phyloP scores from a whole-genome alignment of 2,329 filamentous ascomycete species.

The Fusarium metavorans region DNA sequence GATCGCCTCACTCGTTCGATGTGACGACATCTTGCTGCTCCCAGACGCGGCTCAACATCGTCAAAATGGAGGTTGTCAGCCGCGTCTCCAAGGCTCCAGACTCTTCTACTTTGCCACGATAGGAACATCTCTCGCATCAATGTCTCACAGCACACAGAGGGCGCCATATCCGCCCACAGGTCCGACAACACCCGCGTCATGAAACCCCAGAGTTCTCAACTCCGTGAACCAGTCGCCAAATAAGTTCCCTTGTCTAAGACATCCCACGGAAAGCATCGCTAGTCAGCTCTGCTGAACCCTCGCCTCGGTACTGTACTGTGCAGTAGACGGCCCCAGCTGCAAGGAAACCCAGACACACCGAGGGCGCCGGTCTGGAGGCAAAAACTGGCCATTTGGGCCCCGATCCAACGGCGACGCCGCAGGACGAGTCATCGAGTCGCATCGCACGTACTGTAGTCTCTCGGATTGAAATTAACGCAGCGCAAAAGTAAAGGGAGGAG shows the following conservation, averaged over 20 bases:
- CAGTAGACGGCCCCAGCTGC: constrained; percentile 12
- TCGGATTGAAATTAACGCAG: neutral
- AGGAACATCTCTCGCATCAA: constrained; percentile 20
- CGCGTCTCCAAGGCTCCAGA: constrained; percentile 32
- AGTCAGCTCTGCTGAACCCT: constrained; percentile 30
- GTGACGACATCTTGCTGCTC: neutral
- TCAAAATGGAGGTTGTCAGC: constrained; percentile 9
- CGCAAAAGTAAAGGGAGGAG: neutral
- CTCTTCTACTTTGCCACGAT: constrained; percentile 27
- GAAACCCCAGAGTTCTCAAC: constrained; percentile 29
- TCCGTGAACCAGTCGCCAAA: constrained; percentile 7
- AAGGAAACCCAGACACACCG: neutral
- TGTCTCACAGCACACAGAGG: constrained; percentile 34
- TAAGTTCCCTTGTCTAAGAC: constrained; percentile 37
- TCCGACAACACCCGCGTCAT: constrained; percentile 40
- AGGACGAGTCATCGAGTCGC: constrained; percentile 13
- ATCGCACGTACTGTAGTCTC: neutral
- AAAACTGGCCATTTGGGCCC: constrained; percentile 7
- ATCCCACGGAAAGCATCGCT: constrained; percentile 36
- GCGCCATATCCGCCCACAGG: constrained; percentile 39
- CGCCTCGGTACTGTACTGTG: constrained; percentile 6
- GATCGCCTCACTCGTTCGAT: constrained; percentile 2
- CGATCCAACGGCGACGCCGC: constrained; percentile 17
- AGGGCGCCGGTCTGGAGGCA: constrained; percentile 13
- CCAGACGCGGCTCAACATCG: constrained; percentile 9